phyloP scores from a whole-genome alignment of 768 basidiomycete species.

The Lentinula sp. region DNA sequence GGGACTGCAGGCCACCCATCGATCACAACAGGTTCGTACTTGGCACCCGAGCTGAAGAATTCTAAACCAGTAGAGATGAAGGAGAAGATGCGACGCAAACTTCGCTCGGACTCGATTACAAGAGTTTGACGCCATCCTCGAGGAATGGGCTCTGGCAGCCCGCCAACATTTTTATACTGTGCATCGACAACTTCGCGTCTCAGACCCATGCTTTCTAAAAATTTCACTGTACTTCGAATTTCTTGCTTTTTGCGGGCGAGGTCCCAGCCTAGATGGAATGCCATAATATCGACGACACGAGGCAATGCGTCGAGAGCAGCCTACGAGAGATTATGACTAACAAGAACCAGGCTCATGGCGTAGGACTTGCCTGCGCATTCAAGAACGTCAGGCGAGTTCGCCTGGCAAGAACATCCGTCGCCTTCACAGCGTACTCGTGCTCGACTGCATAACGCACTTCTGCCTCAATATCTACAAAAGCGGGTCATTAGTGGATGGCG shows the following conservation, averaged over 20 bases:
- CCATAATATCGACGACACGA: constrained; percentile 87
- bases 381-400: constrained; percentile 91
- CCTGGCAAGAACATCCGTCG: constrained; percentile 88
- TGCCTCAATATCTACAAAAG: constrained; percentile 70
- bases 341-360: not conserved
- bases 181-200: constrained; percentile 43
- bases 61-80: not conserved
- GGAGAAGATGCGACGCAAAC: not conserved
- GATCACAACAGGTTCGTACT: not conserved
- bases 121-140: not conserved
- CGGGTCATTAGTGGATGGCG: not conserved
- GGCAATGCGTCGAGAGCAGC: constrained; percentile 78
- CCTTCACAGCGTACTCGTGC: constrained; percentile 90
- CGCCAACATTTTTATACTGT: not conserved
- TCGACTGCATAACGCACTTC: constrained; percentile 87
- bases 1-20: not conserved
- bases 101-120: not conserved
- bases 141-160: constrained; percentile 2
- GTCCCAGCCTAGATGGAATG: constrained; percentile 77
- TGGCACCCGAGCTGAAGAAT: not conserved
- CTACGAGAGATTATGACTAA: not conserved
- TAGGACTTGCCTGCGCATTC: constrained; percentile 58
- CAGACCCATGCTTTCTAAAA: constrained; percentile 85
- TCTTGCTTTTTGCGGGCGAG: constrained; percentile 51
- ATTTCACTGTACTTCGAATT: constrained; percentile 50